phyloP scores from a whole-genome alignment of 2,329 filamentous ascomycete genomes.

The Aspergillus pseudoviridinutans region DNA sequence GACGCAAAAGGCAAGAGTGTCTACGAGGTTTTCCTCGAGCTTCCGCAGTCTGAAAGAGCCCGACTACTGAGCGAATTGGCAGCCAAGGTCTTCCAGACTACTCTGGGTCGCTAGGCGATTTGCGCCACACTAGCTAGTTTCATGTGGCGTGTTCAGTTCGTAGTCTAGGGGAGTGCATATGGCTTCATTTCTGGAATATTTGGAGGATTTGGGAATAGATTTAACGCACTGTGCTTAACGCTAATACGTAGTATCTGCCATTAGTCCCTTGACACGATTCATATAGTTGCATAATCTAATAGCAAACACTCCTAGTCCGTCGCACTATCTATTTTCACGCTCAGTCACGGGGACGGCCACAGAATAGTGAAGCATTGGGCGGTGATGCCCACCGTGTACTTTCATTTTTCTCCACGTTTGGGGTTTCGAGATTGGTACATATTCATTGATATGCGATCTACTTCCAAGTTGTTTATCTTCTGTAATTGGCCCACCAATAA shows the following conservation, averaged over 20 bases:
- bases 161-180: too few species aligned
- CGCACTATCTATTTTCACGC: not conserved
- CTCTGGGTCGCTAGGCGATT: conserved; percentile 25
- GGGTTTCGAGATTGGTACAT: not conserved
- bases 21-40: conserved; percentile 80
- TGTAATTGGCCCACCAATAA: not conserved
- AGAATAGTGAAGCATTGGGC: not conserved
- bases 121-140: not conserved
- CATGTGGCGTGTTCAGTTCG: not conserved
- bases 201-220: not conserved
- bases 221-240: not conserved
- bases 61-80: conserved; percentile 79
- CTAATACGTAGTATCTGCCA: not conserved
- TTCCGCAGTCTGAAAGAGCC: conserved; percentile 78
- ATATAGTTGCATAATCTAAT: too few species aligned
- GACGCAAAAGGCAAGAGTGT: conserved; percentile 94
- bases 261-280: not conserved
- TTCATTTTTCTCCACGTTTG: not conserved
- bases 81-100: conserved; percentile 67
- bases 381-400: not conserved
- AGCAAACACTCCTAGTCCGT: not conserved
- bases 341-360: not conserved
- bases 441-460: not conserved
- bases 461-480: not conserved
- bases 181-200: not conserved